Evolutionary conservation across 257 asterid genomes (phyloP).

Genomic region (Linaria vulgaris): DNA sequence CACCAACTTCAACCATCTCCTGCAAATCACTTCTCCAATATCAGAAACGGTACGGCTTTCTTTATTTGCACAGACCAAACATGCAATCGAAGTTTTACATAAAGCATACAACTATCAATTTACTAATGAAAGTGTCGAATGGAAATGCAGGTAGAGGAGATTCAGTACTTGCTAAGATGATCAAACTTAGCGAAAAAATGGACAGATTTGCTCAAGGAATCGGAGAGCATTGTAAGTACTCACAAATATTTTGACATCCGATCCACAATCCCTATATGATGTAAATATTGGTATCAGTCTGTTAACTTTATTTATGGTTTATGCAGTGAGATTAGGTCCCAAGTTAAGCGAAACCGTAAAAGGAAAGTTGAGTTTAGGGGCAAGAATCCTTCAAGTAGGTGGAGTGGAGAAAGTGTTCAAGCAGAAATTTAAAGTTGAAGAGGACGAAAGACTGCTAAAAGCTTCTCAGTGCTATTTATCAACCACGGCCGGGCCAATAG

Average conservation of each 20-base stretch:
- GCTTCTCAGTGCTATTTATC: slow-evolving; percentile 44
- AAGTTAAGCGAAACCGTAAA: slow-evolving; percentile 45
- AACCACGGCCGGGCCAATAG: slow-evolving; percentile 42
- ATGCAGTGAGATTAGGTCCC: slow-evolving; percentile 44
- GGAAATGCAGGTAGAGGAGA: slow-evolving; percentile 36
- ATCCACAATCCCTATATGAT: not conserved
- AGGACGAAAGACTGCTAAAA: slow-evolving; percentile 34
- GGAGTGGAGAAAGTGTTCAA: slow-evolving; percentile 47
- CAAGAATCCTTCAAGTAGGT: slow-evolving; percentile 45
- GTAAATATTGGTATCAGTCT: not conserved
- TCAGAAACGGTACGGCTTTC: slow-evolving; percentile 24
- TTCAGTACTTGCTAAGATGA: slow-evolving; percentile 34
- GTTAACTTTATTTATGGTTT: not conserved
- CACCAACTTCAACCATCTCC: slow-evolving; percentile 36
- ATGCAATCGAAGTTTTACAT: too few relatives aligned
- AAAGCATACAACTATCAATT: too few relatives aligned
- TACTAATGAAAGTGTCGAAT: not conserved
- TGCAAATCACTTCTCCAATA: slow-evolving; percentile 36
- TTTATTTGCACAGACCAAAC: not conserved
- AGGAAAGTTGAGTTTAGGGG: slow-evolving; percentile 51
- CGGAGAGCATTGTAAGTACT: slow-evolving; percentile 41
- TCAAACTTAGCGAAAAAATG: slow-evolving; percentile 36
- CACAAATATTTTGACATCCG: not conserved
- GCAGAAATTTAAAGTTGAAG: slow-evolving; percentile 28
- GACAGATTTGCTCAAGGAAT: slow-evolving; percentile 45